Conservation (phyloP, 2,329 filamentous ascomycete species). For the Arthrocladium fulminans region DNA sequence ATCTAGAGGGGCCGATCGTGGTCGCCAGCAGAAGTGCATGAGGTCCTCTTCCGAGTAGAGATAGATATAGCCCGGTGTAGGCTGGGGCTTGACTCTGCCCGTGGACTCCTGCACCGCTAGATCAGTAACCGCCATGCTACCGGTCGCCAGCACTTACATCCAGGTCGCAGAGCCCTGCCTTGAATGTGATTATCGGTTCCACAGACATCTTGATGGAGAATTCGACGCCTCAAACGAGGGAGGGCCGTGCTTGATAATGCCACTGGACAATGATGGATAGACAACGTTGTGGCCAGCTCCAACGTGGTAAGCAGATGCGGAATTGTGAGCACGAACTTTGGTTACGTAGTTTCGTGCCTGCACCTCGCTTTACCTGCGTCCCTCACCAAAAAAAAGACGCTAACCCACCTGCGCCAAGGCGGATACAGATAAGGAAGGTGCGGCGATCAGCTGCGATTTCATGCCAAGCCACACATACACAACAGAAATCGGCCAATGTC, state of each 20-base stretch:
- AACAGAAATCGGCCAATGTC: neutral
- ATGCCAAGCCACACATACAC: neutral
- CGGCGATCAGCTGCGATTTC: neutral
- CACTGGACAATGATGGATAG: too few relatives aligned
- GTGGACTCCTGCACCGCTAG: constrained; percentile 40
- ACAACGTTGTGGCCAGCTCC: too few relatives aligned
- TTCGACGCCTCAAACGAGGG: constrained; percentile 6
- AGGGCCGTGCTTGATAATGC: too few relatives aligned
- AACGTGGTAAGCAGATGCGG: too few relatives aligned
- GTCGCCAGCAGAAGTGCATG: constrained; percentile 94
- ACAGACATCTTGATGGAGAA: constrained; percentile 58
- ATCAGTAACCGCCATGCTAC: neutral
- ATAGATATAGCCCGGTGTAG: constrained; percentile 77
- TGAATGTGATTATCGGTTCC: constrained; percentile 85
- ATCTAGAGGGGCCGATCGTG: constrained; percentile 60
- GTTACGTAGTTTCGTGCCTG: constrained; percentile 4
- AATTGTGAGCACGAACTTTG: too few relatives aligned
- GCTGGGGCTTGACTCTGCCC: constrained; percentile 62
- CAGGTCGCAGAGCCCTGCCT: constrained; percentile 80
- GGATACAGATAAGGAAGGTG: neutral
- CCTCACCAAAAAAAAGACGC: too few relatives aligned
- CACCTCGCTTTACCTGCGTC: too few relatives aligned
- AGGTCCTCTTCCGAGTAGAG: constrained; percentile 91
- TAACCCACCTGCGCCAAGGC: too few relatives aligned
- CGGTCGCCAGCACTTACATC: constrained; percentile 50